Percentiles rank a stretch among this genome's conserved stretches.
Conservation (phyloP, 768 basidiomycete genomes). For the Rhizopogon roseolus region DNA sequence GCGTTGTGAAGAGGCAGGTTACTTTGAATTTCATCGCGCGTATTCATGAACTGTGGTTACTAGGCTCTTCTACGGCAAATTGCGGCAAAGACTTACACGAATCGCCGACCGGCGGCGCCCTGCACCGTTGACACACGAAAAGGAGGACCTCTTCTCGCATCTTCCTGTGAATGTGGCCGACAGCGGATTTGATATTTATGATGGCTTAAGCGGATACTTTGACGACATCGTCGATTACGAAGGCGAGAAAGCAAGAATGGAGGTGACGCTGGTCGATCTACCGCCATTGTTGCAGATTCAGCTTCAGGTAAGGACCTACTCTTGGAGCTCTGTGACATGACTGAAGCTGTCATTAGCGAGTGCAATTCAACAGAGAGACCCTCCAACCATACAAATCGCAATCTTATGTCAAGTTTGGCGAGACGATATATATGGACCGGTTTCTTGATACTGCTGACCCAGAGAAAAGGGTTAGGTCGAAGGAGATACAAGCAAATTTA, state of each 20-base stretch:
- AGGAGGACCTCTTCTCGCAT: constrained; percentile 91
- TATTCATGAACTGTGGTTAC: neutral
- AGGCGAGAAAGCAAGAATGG: constrained; percentile 83
- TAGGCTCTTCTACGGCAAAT: constrained; percentile 87
- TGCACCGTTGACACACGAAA: constrained; percentile 65
- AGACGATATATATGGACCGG: constrained; percentile 86
- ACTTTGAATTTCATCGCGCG: neutral
- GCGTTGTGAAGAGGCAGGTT: constrained; percentile 76
- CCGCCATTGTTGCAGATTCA: constrained; percentile 94
- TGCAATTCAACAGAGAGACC: constrained; percentile 91
- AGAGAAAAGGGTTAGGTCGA: constrained; percentile 66
- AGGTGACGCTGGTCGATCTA: constrained; percentile 77
- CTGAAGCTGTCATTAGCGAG: constrained; percentile 48
- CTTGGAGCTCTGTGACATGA: neutral
- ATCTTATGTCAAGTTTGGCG: constrained; percentile 87
- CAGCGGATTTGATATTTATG: constrained; percentile 88
- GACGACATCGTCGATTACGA: constrained; percentile 86
- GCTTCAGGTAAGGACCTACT: constrained; percentile 64
- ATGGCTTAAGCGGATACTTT: constrained; percentile 89
- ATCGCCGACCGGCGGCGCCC: constrained; percentile 32
- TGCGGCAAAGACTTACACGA: constrained; percentile 53
- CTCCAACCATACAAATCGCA: constrained; percentile 94
- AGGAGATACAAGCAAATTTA: constrained; percentile 64
- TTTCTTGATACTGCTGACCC: constrained; percentile 77
- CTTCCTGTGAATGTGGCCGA: constrained; percentile 90